Evolutionary conservation across 257 asterid species (phyloP), one percentile per base, ranked within the genome.

Genomic region (Gentiana straminea): DNA sequence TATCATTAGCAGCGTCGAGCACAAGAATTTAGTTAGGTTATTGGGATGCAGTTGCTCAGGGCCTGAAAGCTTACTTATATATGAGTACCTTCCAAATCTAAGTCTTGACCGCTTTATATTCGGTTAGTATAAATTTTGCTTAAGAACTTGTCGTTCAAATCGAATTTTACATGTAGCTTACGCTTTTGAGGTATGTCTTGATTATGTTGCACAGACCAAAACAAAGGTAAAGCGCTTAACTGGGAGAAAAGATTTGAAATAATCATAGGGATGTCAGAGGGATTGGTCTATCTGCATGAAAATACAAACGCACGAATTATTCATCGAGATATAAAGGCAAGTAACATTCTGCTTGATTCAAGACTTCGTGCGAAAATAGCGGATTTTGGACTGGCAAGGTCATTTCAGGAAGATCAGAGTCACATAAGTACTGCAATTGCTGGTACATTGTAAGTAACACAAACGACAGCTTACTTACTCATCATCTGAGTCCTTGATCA

Each of bases 41-140:
- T 65, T 90, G 68, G 98, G 98, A 13, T 90, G 98, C 81, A 82
- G 95, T 56, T 84, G 96, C 67, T 77, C 79, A 0, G 96, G 96
- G 55, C 95, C 96, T n/a, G 98, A 90, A 73, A 90, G 98, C 52
- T 89, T 90, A 70, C 95, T 90, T 15, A 94, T 90, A 3, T 90
- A 86, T 32, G 98, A 90, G 58, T 79, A 48, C 54, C 54, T 90
- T 57, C 86, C 80, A 0, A 84, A 90, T 73, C 74, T 64, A 75
- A 90, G 98, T 74, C 83, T 86, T 3, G 98, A 90, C 68, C 76
- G 76, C 37, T 90, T 79, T 54, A 79, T 86, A 63, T 86, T 84
- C 41, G 92, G 98, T 90, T 47, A 55, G 77, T 68, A 56, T 48
- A 64, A 54, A 49, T 62, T 62, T 44, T 54, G 33, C 37, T 55